These are phyloP conservation scores for Lachancea mirantina DNA, from an alignment of 805 yeast genomes.

Conservation along the genomic window DNA sequence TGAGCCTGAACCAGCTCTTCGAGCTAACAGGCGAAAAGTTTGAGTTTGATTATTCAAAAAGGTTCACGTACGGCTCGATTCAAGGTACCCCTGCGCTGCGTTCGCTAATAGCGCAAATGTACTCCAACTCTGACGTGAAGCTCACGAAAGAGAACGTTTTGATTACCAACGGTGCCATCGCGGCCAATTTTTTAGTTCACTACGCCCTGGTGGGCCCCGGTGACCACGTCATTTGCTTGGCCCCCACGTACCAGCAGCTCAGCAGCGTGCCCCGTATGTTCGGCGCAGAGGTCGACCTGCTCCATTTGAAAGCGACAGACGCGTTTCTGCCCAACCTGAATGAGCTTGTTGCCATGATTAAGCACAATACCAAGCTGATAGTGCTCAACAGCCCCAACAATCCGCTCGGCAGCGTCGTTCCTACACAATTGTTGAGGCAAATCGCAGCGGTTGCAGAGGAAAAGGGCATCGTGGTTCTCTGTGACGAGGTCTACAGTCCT, in stretches of 20 bases:
- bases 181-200: constrained; percentile 42
- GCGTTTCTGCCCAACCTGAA: constrained; percentile 34
- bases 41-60: constrained; percentile 18
- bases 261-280: constrained; percentile 42
- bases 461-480: constrained; percentile 32
- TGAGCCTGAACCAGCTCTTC: constrained; percentile 36
- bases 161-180: constrained; percentile 50
- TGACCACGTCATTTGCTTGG: constrained; percentile 42
- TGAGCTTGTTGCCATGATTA: constrained; percentile 29
- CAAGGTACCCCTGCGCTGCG: constrained; percentile 39
- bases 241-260: constrained; percentile 47
- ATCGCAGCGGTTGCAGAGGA: constrained; percentile 35
- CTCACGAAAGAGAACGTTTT: constrained; percentile 35
- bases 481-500: constrained; percentile 52
- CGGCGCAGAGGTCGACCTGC: constrained; percentile 36
- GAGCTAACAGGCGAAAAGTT: constrained; percentile 25
- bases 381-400: constrained; percentile 46
- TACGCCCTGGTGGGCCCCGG: constrained; percentile 39
- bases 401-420: constrained; percentile 36
- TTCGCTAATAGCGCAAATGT: constrained; percentile 32
- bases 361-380: constrained; percentile 36
- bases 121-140: constrained; percentile 21
- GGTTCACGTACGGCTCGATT: constrained; percentile 42
- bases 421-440: constrained; percentile 27
- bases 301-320: constrained; percentile 31